phyloP scores from a whole-genome alignment of 495 filamentous ascomycete genomes.

The Cetradonia linearis region DNA sequence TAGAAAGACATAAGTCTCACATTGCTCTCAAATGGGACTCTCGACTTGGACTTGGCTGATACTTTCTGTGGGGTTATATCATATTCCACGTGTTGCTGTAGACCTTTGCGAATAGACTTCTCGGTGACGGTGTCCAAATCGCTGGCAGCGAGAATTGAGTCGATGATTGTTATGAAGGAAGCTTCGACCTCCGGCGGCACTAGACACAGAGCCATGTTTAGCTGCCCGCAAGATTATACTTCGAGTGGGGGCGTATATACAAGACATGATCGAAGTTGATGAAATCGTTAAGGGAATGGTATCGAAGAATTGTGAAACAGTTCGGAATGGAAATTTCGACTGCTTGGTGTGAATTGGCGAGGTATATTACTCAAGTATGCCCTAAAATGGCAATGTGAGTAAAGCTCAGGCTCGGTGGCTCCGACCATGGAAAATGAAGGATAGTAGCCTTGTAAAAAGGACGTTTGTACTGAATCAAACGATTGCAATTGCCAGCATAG shows the following conservation, averaged over 20 bases:
- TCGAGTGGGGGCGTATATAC: neutral
- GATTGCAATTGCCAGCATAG: neutral
- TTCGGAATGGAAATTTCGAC: neutral
- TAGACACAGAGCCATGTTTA: constrained; percentile 26
- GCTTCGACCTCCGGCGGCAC: constrained; percentile 57
- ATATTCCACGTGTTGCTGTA: constrained; percentile 64
- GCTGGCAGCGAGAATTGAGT: constrained; percentile 70
- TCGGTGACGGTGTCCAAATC: constrained; percentile 86
- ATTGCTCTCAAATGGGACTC: neutral
- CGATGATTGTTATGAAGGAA: constrained; percentile 76
- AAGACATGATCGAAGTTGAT: constrained; percentile 8
- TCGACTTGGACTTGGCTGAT: constrained; percentile 19
- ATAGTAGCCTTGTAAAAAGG: neutral
- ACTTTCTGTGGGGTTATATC: constrained; percentile 87
- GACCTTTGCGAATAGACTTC: constrained; percentile 80
- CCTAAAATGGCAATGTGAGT: neutral
- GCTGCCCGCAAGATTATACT: neutral
- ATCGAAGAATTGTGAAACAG: neutral
- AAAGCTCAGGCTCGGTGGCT: neutral
- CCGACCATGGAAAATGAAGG: neutral
- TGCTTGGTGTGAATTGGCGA: neutral
- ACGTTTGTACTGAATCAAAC: neutral
- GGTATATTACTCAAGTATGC: neutral
- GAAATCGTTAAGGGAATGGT: neutral
- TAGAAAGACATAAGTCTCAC: constrained; percentile 29